These are phyloP conservation scores for Lasiosphaeria hispida DNA, from an alignment of 495 filamentous ascomycete genomes.

Conservation along the genomic window DNA sequence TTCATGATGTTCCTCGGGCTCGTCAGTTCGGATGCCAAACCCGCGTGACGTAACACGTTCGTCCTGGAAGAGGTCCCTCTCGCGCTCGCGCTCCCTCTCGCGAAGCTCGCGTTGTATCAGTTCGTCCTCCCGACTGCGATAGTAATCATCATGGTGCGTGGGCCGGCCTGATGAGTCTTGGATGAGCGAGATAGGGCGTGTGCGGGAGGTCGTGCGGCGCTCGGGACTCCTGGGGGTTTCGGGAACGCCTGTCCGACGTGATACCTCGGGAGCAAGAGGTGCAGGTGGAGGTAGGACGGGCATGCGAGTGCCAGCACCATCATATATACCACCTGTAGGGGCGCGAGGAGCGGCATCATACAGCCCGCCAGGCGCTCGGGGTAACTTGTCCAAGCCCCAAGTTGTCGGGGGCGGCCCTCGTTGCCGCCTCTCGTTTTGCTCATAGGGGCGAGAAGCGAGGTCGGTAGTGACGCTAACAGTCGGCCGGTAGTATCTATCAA, in stretches of 20 bases:
- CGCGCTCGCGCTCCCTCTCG: slow-evolving; percentile 21
- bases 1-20: slow-evolving; percentile 28
- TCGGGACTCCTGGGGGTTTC: slow-evolving; percentile 33
- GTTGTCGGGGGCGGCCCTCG: slow-evolving; percentile 60
- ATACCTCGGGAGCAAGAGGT: slow-evolving; percentile 35
- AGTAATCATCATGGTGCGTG: slow-evolving; percentile 42
- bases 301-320: slow-evolving; percentile 44
- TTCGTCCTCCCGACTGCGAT: slow-evolving; percentile 42
- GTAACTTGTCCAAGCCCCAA: slow-evolving; percentile 60
- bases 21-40: slow-evolving; percentile 45
- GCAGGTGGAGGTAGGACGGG: slow-evolving; percentile 37
- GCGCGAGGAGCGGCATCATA: background rate
- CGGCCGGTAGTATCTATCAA: slow-evolving; percentile 58
- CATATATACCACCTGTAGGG: slow-evolving; percentile 38
- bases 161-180: slow-evolving; percentile 38
- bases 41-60: slow-evolving; percentile 39
- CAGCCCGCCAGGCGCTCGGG: slow-evolving; percentile 30
- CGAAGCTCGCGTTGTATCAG: slow-evolving; percentile 30
- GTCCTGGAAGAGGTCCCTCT: slow-evolving; percentile 33
- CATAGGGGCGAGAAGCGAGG: slow-evolving; percentile 39
- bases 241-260: slow-evolving; percentile 27
- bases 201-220: slow-evolving; percentile 27
- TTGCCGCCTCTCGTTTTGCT: slow-evolving; percentile 36
- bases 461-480: slow-evolving; percentile 65
- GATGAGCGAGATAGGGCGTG: slow-evolving; percentile 47